Percentiles rank a stretch among this genome's conserved stretches.
Evolutionary conservation across 2,329 filamentous ascomycete genomes (phyloP).

Genomic region (Hirsutella rhossiliensis): DNA sequence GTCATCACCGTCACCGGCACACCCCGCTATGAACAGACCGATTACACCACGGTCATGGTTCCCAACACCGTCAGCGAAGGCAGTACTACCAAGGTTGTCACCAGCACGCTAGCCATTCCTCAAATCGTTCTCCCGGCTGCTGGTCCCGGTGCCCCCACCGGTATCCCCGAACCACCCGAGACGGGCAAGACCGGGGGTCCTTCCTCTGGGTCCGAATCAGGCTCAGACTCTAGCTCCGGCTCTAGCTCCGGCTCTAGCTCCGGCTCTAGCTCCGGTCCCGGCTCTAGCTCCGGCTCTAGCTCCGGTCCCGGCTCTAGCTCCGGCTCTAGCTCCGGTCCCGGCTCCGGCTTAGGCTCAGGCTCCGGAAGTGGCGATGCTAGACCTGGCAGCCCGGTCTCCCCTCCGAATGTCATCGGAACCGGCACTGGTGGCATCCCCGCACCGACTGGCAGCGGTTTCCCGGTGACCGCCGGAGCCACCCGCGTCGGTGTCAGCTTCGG

Average conservation of each 20-base stretch:
- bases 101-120: conserved; percentile 40
- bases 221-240: background rate
- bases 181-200: conserved; percentile 5
- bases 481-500: conserved; percentile 31
- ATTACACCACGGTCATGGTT: conserved; percentile 39
- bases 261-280: background rate
- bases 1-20: conserved; percentile 43
- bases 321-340: too few species aligned
- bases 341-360: conserved; percentile 14
- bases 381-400: conserved; percentile 5
- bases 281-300: too few species aligned
- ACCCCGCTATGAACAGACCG: conserved; percentile 36
- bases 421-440: conserved; percentile 21
- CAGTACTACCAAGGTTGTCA: conserved; percentile 34
- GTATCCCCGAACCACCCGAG: conserved; percentile 1
- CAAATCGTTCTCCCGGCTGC: conserved; percentile 32
- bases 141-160: conserved; percentile 9
- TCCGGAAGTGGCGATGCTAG: conserved; percentile 10
- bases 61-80: conserved; percentile 33
- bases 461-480: conserved; percentile 26
- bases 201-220: background rate
- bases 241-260: background rate
- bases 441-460: conserved; percentile 22
- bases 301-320: too few species aligned
- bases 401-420: conserved; percentile 11